phyloP scores from a whole-genome alignment of 352 stramenopile genomes.

The Phytophthora melonis region DNA sequence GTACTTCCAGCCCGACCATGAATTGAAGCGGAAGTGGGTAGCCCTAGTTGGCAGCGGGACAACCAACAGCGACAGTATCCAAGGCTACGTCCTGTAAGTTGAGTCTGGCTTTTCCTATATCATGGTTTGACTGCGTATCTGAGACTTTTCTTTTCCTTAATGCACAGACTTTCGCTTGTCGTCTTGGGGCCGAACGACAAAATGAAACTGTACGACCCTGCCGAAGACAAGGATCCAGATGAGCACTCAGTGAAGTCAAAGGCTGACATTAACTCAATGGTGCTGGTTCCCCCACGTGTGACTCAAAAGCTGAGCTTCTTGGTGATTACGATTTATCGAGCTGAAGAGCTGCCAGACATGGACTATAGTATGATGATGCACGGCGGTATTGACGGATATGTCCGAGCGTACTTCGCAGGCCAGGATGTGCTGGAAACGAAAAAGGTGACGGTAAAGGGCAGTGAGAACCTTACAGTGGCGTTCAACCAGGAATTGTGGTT shows the following conservation, averaged over 20 bases:
- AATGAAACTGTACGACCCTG: conserved; percentile 66
- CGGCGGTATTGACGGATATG: conserved; percentile 86
- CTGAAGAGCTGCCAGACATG: conserved; percentile 87
- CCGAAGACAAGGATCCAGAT: conserved; percentile 49
- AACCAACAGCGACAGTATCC: conserved; percentile 85
- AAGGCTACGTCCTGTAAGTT: conserved; percentile 89
- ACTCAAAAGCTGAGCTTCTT: conserved; percentile 77
- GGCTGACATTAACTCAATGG: conserved; percentile 81
- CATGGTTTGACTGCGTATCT: background rate
- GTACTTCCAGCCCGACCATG: conserved; percentile 88
- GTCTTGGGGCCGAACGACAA: conserved; percentile 89
- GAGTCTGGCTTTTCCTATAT: background rate
- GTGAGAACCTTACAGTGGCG: conserved; percentile 46
- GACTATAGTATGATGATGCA: conserved; percentile 72
- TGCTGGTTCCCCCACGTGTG: conserved; percentile 83
- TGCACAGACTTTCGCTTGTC: conserved; percentile 82
- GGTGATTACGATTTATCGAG: conserved; percentile 81
- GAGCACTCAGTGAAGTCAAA: conserved; percentile 55
- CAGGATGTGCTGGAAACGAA: conserved; percentile 77
- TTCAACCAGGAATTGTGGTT: conserved; percentile 92
- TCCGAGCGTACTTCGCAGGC: conserved; percentile 79
- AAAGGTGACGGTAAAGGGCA: conserved; percentile 74
- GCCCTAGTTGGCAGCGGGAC: conserved; percentile 80
- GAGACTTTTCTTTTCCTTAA: conserved; percentile 9
- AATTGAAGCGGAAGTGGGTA: conserved; percentile 92